These are phyloP conservation scores for Gossypium gossypioides DNA, from an alignment of 441 rosid species.

Conservation along the genomic window DNA sequence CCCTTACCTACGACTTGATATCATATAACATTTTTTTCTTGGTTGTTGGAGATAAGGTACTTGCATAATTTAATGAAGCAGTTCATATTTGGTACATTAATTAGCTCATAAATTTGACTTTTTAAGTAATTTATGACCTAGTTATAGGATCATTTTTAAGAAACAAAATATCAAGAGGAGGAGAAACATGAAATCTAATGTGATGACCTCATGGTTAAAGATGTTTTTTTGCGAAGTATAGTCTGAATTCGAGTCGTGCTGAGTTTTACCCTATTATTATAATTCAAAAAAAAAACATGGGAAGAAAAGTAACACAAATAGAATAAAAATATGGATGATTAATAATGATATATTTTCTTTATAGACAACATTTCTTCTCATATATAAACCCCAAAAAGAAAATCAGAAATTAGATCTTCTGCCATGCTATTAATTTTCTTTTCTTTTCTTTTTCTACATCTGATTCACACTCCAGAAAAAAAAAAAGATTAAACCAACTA, in stretches of 20 bases:
- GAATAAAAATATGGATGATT: background rate
- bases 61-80: background rate
- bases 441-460: background rate
- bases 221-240: no score
- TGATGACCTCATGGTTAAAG: rapidly evolving
- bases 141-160: no score
- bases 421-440: background rate
- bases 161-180: no score
- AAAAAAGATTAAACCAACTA: background rate
- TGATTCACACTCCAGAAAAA: background rate
- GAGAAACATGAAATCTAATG: rapidly evolving
- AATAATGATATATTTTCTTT: background rate
- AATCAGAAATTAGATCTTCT: background rate
- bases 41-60: background rate
- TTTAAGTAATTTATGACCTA: no score
- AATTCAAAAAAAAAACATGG: background rate
- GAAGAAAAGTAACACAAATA: background rate
- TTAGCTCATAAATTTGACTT: background rate
- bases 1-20: background rate
- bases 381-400: background rate
- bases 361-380: background rate
- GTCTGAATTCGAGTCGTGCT: rapidly evolving
- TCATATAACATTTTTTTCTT: background rate
- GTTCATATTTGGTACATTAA: background rate
- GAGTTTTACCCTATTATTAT: no score